Evolutionary conservation across 2,329 filamentous ascomycete genomes (phyloP), one percentile per base, ranked within the genome.

Genomic region (Talaromyces sp.): DNA sequence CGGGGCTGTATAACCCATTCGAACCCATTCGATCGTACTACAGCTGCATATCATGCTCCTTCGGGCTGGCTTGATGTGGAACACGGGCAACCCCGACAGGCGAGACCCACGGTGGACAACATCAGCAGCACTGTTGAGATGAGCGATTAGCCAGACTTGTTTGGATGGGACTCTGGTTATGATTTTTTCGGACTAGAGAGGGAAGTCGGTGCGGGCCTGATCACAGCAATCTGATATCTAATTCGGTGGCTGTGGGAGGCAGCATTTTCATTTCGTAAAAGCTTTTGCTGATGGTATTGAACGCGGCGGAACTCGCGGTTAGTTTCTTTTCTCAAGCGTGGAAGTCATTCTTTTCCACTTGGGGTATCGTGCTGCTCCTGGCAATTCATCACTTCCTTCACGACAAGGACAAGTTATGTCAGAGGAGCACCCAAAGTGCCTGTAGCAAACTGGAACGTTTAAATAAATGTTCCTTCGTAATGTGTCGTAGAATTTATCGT

Each of bases 201-300:
- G 14, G 14, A 30, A 31, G 30, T 53, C 50, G n/a, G 30, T 31
- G 27, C 27, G 30, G 16, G 14, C 50, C 27, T 14, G 50, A 8
- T 12, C 14, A 31, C 5, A n/a, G 28, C 18, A 27, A 2, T 31
- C 44, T 53, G 50, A 53, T 53, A 53, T 30, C 14, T 30, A 31
- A 53, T 31, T 31, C 18, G 50, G 30, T 30, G 30, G 50, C 27
- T 18, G 16, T n/a, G 14, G 50, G 50, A 12, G 10, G 14, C 18
- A 31, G 50, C 28, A 53, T 53, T 53, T 53, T 53, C 50, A 31
- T 53, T 53, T 53, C 50, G 50, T 53, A 53, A 53, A 31, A 53
- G 27, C 10, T 28, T 53, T 53, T 53, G 50, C 27, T 53, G 50
- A 53, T 53, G 31, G 6, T 6, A 28, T n/a, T 31, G 27, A n/a